A percentile compares a stretch with the other conserved stretches of the same genome.
phyloP scores from a whole-genome alignment of 805 yeast species.

The Zygoascus flipseniorum region DNA sequence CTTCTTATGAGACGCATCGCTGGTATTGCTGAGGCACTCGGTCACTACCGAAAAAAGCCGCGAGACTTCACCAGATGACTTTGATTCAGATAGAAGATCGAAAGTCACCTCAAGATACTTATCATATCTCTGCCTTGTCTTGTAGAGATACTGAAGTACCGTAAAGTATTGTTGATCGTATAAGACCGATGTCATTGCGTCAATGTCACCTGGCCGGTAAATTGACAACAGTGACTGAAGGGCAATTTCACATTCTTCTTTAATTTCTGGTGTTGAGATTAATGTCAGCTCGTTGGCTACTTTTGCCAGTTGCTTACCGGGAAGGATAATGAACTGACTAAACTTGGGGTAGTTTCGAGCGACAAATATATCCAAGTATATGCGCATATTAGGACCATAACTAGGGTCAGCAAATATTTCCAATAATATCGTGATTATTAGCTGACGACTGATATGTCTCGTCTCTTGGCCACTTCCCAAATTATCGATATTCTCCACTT shows the following conservation, averaged over 20 bases:
- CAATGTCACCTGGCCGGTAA: conserved; percentile 51
- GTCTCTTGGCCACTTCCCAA: conserved; percentile 20
- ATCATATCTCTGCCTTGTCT: conserved; percentile 42
- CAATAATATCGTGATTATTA: conserved; percentile 61
- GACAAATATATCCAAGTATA: conserved; percentile 49
- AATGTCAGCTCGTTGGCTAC: conserved; percentile 45
- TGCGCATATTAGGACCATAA: conserved; percentile 23
- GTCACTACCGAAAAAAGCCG: conserved; percentile 11
- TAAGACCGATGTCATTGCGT: conserved; percentile 41
- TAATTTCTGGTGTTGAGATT: conserved; percentile 20
- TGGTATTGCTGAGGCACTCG: conserved; percentile 13
- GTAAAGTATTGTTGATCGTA: conserved; percentile 47
- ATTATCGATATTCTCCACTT: conserved; percentile 21
- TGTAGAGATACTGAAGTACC: conserved; percentile 51
- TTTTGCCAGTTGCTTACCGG: conserved; percentile 46
- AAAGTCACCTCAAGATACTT: conserved; percentile 52
- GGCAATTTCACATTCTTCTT: conserved; percentile 66
- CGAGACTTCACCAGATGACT: conserved; percentile 1
- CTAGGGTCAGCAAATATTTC: conserved; percentile 41
- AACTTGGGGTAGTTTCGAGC: conserved; percentile 80
- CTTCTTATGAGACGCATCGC: neutral
- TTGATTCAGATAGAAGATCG: conserved; percentile 2
- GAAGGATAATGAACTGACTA: conserved; percentile 67
- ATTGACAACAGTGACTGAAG: conserved; percentile 60
- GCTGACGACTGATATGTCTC: conserved; percentile 55